Base-by-base conservation (phyloP, 768 basidiomycete genomes). In the Phaeotremella fagi region DNA sequence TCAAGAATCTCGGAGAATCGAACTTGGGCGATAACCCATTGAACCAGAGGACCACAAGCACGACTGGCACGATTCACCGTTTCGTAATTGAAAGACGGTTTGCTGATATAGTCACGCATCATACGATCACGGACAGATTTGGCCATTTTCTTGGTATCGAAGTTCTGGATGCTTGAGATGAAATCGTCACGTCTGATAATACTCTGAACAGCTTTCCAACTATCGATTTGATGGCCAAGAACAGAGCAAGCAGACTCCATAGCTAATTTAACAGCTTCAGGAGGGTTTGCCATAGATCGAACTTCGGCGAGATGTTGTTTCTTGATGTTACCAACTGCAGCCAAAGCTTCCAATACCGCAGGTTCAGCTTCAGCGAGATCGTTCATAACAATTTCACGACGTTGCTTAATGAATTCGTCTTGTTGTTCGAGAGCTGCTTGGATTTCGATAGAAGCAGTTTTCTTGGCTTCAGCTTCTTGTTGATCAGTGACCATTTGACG, bases 231-330 rank as follows among this genome's bases (percentile, higher is more conserved):
- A 77, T 97, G 89, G 5, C 95, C 95, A 20, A 99, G 83, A 42
- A 95, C 80, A 14, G 88, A 91, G 74, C 95, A 98, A 35, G 95
- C 94, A 1, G 92, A 95, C 70, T 98, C 95, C 91, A 98, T 98
- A 15, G 95, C 90, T 41, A 94, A 76, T 74, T 98, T 98, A 62
- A 98, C 92, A 3, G 89, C 87, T 72, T 98, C 95, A 0, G 95
- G 95, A 42, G 95, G 95, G 68, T 97, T 97, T 38, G 90, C 88
- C 92, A 99, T 97, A 9, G 89, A 82, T 64, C 95, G 83, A 36
- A 98, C 95, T 82, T 99, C 95, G 69, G 92, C 88, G 36, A 99
- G 77, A 66, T 98, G 92, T 68, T 90, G 88, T 62, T 84, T 84
- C 76, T 89, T 95, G 79, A 99, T 98, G 72, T 86, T 94, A 63